phyloP scores from a whole-genome alignment of 2,329 filamentous ascomycete genomes.

The Colletotrichum paranaense region DNA sequence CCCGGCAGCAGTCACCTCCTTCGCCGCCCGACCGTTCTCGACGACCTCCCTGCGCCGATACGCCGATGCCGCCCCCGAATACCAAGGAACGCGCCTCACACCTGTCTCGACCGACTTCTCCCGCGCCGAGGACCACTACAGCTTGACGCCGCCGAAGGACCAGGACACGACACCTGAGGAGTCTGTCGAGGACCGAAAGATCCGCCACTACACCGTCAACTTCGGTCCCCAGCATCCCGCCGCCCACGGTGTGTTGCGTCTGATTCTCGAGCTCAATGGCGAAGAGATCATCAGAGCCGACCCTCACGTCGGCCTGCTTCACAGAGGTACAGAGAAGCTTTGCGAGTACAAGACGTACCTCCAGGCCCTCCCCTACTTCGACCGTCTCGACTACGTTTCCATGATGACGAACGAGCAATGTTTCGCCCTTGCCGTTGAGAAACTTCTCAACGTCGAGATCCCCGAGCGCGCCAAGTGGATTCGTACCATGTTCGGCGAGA shows the following conservation, averaged over 20 bases:
- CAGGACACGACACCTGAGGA: slow-evolving; percentile 58
- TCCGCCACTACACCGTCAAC: slow-evolving; percentile 99
- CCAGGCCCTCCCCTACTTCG: slow-evolving; percentile 98
- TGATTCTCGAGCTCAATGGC: slow-evolving; percentile 97
- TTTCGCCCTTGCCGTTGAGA: slow-evolving; percentile 95
- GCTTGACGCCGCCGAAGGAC: slow-evolving; percentile 55
- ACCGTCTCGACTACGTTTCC: slow-evolving; percentile 97
- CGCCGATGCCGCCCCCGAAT: slow-evolving; percentile 62
- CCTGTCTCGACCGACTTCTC: slow-evolving; percentile 74
- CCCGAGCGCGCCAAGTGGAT: slow-evolving; percentile 97
- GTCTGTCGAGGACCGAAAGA: slow-evolving; percentile 76
- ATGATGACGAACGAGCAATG: slow-evolving; percentile 99
- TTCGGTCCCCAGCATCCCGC: slow-evolving; percentile 99
- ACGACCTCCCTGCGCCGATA: slow-evolving; percentile 72
- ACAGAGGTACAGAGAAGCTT: slow-evolving; percentile 98
- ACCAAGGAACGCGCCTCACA: slow-evolving; percentile 71
- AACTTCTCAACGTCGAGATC: slow-evolving; percentile 96
- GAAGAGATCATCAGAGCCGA: slow-evolving; percentile 98
- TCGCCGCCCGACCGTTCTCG: slow-evolving; percentile 70
- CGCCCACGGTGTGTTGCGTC: slow-evolving; percentile 95
- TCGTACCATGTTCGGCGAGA: slow-evolving; percentile 92
- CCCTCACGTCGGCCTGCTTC: slow-evolving; percentile 95
- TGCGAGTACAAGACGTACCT: slow-evolving; percentile 99
- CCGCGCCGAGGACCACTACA: slow-evolving; percentile 60
- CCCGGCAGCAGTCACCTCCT: slow-evolving; percentile 47